Evolutionary conservation across 495 filamentous ascomycete species (phyloP), one percentile per base, ranked within the genome.

Genomic region (Neurospora sp.): DNA sequence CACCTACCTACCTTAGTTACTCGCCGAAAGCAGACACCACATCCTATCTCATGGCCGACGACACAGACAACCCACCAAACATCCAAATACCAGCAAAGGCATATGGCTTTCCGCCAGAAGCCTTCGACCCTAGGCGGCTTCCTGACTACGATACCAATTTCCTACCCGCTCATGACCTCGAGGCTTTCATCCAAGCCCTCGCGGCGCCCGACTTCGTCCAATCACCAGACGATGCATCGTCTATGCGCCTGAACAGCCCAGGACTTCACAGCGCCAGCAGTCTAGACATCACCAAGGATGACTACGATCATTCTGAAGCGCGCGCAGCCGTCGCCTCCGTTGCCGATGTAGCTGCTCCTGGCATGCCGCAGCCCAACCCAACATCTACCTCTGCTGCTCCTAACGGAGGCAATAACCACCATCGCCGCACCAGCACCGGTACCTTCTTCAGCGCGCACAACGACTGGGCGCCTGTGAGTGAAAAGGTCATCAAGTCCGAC

Each of bases 391-490:
- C 42, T 44, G 22, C 68, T 4, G 39, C 73, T 38, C 70, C 31
- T 68, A 5, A 22, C 31, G 35, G 42, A 65, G 42, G 42, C 11
- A 16, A 71, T 8, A 46, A 69, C 20, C 69, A 69, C 27, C 38
- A 31, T 35, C 75, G 76, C 37, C 73, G 71, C 39, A 71, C 73
- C 69, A 74, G 42, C 74, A 79, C 77, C 71, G 75, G 74, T 68
- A 72, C 86, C 71, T 89, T 90, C 75, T 89, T 95, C 72, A 87
- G 89, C 10, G 92, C 93, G 38, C 86, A 92, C 74, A 94, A 93
- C 78, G 93, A 96, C 83, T 96, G 93, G 93, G 89, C 90, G 4
- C 93, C 93, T 2, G 88, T 96, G 38, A 87, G 90, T 70, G 88
- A 93, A 75, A 87, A 86, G 39, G 86, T 93, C 6, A 84, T 87